Base-by-base conservation (phyloP, 1,284 basidiomycete genomes). In the Mycena citricolor region DNA sequence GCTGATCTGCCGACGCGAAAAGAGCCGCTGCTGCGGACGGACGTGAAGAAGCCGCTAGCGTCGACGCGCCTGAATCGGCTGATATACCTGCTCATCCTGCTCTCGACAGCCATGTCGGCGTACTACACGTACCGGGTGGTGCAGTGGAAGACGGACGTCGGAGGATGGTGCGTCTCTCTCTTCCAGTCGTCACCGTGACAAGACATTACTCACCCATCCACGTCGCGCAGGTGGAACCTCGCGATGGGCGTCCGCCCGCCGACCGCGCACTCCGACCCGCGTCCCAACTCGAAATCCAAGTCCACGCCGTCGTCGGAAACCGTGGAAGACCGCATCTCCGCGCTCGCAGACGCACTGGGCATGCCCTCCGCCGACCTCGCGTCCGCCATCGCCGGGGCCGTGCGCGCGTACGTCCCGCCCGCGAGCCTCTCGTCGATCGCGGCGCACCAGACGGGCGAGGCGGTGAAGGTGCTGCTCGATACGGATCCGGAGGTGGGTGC, bases 351-450 rank as follows among this genome's bases (percentile, higher is more conserved):
- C 6, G 77, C 74, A 16, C 64, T 87, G 21, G 84, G 81, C 2
- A 74, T 86, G 58, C 71, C 76, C 3, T 70, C 79, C 11, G 64
- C 65, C 25, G 77, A 83, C 34, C 65, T 87, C 3, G 81, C 83
- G 2, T 68, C 67, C 19, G 83, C 81, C 1, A 79, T 86, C 41
- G 79, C 54, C 1, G 54, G 40, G 26, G 54, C 54, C 0, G 52
- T 54, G 26, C 44, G 50, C 37, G 41, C 51, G 34, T 33, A 56
- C 39, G 49, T 56, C 5, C 54, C 54, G 13, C 52, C 54, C 10
- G 52, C 54, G 24, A 51, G 49, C 8, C 39, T 54, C 20, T 54
- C 52, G 4, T 48, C 44, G 1, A 40, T 54, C 32, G 52, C 52
- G 3, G 44, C 52, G 26, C 48, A 50, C 20, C 52, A 54, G 30